Evolutionary conservation across 441 rosid genomes (phyloP).

Genomic region (Metrosideros polymorpha): DNA sequence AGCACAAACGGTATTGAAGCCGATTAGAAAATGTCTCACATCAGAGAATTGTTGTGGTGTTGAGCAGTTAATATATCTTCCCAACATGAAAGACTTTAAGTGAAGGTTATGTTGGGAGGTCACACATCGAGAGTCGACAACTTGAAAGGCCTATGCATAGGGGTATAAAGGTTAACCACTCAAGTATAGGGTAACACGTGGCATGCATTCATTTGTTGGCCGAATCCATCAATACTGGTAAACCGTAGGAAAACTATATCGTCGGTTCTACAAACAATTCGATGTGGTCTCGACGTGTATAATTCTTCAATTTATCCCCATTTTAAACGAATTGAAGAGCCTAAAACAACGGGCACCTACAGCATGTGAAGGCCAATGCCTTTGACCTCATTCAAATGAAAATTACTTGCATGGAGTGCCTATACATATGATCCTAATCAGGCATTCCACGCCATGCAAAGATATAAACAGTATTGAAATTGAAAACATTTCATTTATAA

Average conservation of each 20-base stretch:
- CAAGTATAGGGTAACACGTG: neutral
- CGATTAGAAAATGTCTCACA: no score
- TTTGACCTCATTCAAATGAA: neutral
- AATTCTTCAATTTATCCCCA: neutral
- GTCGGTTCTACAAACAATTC: neutral
- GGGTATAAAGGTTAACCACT: neutral
- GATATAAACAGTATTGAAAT: neutral
- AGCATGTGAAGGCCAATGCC: neutral
- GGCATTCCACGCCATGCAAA: neutral
- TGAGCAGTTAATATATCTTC: no score
- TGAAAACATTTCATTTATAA: no score
- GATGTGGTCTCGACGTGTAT: neutral
- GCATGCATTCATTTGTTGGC: neutral
- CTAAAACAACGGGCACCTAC: neutral
- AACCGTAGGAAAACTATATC: neutral
- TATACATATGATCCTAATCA: neutral
- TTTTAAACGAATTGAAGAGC: neutral
- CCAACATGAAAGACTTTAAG: no score
- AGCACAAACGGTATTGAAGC: no score
- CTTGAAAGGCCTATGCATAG: no score
- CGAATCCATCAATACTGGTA: neutral
- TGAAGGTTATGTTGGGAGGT: no score
- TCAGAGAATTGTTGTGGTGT: no score
- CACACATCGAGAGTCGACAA: no score
- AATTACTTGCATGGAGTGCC: neutral